Percentiles rank a stretch among this genome's conserved stretches.
These are phyloP conservation scores for Piper longum DNA, from an alignment of 164 flowering plant species.

Conservation along the genomic window DNA sequence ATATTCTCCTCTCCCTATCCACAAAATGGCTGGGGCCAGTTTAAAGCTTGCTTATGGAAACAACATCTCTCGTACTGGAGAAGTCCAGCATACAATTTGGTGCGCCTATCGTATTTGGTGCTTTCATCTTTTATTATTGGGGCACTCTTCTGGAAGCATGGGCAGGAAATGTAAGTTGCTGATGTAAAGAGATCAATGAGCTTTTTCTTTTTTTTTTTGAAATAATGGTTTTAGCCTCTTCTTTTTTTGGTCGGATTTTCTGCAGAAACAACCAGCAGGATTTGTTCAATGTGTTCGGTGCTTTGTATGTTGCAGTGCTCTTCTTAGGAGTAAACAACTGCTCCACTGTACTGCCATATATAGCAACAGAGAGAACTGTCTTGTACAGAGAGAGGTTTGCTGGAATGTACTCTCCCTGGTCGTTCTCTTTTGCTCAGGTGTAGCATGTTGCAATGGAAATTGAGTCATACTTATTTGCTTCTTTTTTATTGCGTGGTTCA, in stretches of 20 bases:
- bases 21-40: conserved; percentile 46
- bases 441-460: neutral
- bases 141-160: conserved; percentile 43
- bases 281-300: conserved; percentile 31
- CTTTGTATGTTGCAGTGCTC: conserved; percentile 18
- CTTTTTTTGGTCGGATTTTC: neutral
- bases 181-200: neutral
- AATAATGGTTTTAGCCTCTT: neutral
- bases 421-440: conserved; percentile 42
- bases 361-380: conserved; percentile 29
- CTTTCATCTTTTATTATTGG: conserved; percentile 28
- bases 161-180: conserved; percentile 30
- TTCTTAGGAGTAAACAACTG: conserved; percentile 35
- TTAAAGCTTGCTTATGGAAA: conserved; percentile 65
- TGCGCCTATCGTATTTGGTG: conserved; percentile 16
- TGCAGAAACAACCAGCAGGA: conserved; percentile 32
- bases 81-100: conserved; percentile 43
- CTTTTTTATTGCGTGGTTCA: neutral
- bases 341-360: conserved; percentile 25
- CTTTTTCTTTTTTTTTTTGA: neutral
- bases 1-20: conserved; percentile 32
- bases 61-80: conserved; percentile 59
- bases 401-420: conserved; percentile 39
- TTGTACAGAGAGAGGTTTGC: conserved; percentile 36
- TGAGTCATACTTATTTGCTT: neutral